phyloP scores from a whole-genome alignment of 2,329 filamentous ascomycete species.

The Cylindrodendrum hubeiense region DNA sequence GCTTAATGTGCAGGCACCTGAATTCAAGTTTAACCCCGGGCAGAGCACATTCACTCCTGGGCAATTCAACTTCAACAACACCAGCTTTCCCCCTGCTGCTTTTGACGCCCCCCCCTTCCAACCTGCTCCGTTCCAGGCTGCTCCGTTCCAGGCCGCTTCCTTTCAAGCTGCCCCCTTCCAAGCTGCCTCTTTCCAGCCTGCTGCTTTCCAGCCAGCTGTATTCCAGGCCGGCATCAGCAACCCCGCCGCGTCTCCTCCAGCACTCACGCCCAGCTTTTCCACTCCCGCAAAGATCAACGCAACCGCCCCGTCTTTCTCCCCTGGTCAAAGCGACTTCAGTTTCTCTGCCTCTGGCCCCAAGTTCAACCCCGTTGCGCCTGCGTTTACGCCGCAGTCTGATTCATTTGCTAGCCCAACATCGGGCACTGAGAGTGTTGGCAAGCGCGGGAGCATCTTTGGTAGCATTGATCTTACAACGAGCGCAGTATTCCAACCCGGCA shows the following conservation, averaged over 20 bases:
- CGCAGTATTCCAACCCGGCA: slow-evolving; percentile 74
- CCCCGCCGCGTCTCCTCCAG: slow-evolving; percentile 36
- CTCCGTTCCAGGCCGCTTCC: slow-evolving; percentile 22
- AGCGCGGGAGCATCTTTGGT: slow-evolving; percentile 73
- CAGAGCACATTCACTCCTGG: slow-evolving; percentile 48
- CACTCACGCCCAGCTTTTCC: slow-evolving; percentile 29
- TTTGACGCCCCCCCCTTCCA: slow-evolving; percentile 9
- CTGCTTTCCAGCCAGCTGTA: slow-evolving; percentile 60
- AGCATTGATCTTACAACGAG: slow-evolving; percentile 73
- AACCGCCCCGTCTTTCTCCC: slow-evolving; percentile 78
- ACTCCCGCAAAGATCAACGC: slow-evolving; percentile 72
- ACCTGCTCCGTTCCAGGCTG: slow-evolving; percentile 18
- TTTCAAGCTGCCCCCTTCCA: slow-evolving; percentile 46
- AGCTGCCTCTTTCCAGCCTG: slow-evolving; percentile 19
- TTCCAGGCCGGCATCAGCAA: slow-evolving; percentile 54
- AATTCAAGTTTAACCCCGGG: slow-evolving; percentile 83
- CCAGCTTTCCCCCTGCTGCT: not conserved
- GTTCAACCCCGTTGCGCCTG: slow-evolving; percentile 82
- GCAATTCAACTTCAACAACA: slow-evolving; percentile 35
- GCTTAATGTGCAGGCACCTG: slow-evolving; percentile 89
- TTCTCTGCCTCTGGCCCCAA: slow-evolving; percentile 76
- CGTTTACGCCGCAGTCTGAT: slow-evolving; percentile 75
- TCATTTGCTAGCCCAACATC: slow-evolving; percentile 62
- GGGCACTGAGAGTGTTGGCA: slow-evolving; percentile 57
- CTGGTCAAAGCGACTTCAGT: slow-evolving; percentile 73